These are phyloP conservation scores for Camelina sativa DNA, from an alignment of 345 rosid genomes.

Conservation along the genomic window DNA sequence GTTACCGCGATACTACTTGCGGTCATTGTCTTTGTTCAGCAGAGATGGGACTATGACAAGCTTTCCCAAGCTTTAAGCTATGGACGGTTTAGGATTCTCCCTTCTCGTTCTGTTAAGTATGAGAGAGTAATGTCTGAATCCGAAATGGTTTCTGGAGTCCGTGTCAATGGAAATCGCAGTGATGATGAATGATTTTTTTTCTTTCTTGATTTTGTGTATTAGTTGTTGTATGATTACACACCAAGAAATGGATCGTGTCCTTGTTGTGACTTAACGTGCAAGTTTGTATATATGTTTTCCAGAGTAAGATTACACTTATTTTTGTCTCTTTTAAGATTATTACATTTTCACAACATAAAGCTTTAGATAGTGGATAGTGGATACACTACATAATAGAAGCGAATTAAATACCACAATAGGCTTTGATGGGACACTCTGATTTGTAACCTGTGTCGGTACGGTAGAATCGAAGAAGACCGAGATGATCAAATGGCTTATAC, in stretches of 20 bases:
- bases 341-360: background rate
- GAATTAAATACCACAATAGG: slow-evolving; percentile 49
- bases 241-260: slow-evolving; percentile 24
- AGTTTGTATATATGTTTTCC: slow-evolving; percentile 25
- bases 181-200: slow-evolving; percentile 52
- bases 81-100: slow-evolving; percentile 63
- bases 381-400: background rate
- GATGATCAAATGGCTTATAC: slow-evolving; percentile 48
- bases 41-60: slow-evolving; percentile 79
- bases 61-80: slow-evolving; percentile 58
- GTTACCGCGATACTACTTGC: slow-evolving; percentile 62
- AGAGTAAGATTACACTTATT: slow-evolving; percentile 18
- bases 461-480: slow-evolving; percentile 41
- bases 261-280: slow-evolving; percentile 39
- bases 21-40: slow-evolving; percentile 63
- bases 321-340: slow-evolving; percentile 3
- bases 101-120: slow-evolving; percentile 58
- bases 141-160: slow-evolving; percentile 59
- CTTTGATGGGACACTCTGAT: slow-evolving; percentile 43
- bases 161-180: slow-evolving; percentile 46
- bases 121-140: slow-evolving; percentile 79
- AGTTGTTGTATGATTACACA: slow-evolving; percentile 25
- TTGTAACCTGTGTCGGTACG: slow-evolving; percentile 33
- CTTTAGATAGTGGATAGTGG: slow-evolving; percentile 7
- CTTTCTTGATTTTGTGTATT: background rate